Base-by-base conservation (phyloP, 1,284 basidiomycete species). In the Trichosporon inkin region DNA sequence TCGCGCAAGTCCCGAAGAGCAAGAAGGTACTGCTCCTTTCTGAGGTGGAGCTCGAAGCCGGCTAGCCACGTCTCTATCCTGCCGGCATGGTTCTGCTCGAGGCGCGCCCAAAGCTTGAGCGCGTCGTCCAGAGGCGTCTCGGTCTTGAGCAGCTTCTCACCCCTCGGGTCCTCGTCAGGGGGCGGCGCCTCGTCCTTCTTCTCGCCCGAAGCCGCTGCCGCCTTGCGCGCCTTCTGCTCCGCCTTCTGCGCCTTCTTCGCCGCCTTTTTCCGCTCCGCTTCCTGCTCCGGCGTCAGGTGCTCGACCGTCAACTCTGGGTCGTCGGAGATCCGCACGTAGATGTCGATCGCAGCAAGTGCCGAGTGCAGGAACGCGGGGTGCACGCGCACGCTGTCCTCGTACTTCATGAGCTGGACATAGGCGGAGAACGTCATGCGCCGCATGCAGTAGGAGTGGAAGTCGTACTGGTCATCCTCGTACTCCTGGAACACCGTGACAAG, bases 361-460 rank as follows among this genome's bases (percentile, higher is more conserved):
- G 90, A 84, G 54, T 84, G 83, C 62, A 92, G 79, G 73, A 92
- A 95, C 0, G 81, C 83, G 2, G 87, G 86, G 77, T 93, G 86
- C 35, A 86, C 84, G 7, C 87, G 84, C 16, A 97, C 78, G 38
- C 80, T 78, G 72, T 96, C 89, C 78, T 93, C 93, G 84, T 90
- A 97, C 51, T 82, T 79, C 53, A 96, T 79, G 72, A 95, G 80
- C 57, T 90, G 83, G 56, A 90, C 69, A 76, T 99, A 99, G 13
- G 89, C 84, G 53, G 87, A 87, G 38, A 99, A 79, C 3, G 90
- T 96, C 74, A 88, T 90, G 70, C 91, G 92, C 51, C 96, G 86
- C 70, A 97, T 73, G 68, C 91, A 90, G 78, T 99, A 99, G 7
- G 88, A 87, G 76, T 99, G 96, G 82, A 99, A 99, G 78, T 99